Conservation (phyloP, 352 stramenopile genomes). For the Thalassiosira exigua region DNA sequence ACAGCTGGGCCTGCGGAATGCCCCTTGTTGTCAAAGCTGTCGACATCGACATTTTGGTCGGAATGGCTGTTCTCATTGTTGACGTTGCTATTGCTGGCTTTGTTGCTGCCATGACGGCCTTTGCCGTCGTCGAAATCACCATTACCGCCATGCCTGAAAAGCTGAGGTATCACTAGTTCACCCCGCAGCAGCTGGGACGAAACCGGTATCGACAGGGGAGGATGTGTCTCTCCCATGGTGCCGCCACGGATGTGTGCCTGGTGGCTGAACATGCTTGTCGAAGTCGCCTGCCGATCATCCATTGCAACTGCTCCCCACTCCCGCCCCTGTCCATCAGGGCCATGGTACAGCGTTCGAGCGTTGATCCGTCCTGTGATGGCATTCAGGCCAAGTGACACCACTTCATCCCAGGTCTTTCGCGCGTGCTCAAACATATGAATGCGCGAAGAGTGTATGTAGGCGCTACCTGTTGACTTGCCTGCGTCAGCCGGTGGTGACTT, state of each 20-base stretch:
- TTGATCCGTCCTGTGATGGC: constrained; percentile 51
- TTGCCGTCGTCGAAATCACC: too few relatives aligned
- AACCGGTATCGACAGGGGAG: constrained; percentile 49
- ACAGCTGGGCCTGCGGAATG: constrained; percentile 19
- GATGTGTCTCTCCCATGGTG: background rate
- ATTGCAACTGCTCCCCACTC: too few relatives aligned
- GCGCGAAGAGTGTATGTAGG: constrained; percentile 28
- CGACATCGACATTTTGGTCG: too few relatives aligned
- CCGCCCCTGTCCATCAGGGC: background rate
- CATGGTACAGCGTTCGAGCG: constrained; percentile 48
- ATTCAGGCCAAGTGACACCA: constrained; percentile 53
- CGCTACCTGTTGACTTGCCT: background rate
- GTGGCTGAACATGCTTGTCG: constrained; percentile 9
- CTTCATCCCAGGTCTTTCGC: constrained; percentile 42
- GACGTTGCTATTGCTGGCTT: too few relatives aligned
- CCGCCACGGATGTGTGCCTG: background rate
- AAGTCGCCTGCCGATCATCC: background rate
- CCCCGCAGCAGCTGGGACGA: constrained; percentile 60
- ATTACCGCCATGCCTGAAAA: constrained; percentile 55
- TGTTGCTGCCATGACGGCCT: too few relatives aligned
- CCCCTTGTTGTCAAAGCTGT: too few relatives aligned
- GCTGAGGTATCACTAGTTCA: constrained; percentile 60
- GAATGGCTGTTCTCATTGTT: too few relatives aligned
- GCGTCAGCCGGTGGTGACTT: background rate
- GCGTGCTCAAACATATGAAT: constrained; percentile 52